These are phyloP conservation scores for Lagenidium sp. DNA, from an alignment of 352 stramenopile genomes.

Conservation along the genomic window DNA sequence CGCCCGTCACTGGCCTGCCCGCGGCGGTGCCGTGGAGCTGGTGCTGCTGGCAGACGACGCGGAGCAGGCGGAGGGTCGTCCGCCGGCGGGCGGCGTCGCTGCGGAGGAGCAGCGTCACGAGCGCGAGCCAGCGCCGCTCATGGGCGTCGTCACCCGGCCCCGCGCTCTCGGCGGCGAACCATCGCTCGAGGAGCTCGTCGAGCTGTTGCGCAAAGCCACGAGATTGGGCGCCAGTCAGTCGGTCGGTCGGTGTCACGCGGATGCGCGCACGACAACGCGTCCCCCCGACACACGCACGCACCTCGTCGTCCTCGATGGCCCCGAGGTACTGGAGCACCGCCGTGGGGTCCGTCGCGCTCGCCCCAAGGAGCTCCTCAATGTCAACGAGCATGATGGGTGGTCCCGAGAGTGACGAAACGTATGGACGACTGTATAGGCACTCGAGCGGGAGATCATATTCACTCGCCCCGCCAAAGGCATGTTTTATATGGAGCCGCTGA, in stretches of 20 bases:
- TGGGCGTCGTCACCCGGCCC: slow-evolving; percentile 15
- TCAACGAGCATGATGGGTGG: too few relatives aligned
- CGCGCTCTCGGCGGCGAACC: slow-evolving; percentile 28
- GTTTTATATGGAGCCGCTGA: slow-evolving; percentile 62
- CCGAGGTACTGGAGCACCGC: slow-evolving; percentile 54
- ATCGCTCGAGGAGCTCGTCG: slow-evolving; percentile 44
- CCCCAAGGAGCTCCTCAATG: slow-evolving; percentile 42
- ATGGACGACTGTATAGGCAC: not conserved
- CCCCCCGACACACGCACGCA: too few relatives aligned
- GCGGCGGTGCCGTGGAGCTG: too few relatives aligned
- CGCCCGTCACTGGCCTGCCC: slow-evolving; percentile 45
- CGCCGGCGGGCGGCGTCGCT: slow-evolving; percentile 39
- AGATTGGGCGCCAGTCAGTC: too few relatives aligned
- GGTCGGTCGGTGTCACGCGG: too few relatives aligned
- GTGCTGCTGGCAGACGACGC: slow-evolving; percentile 50
- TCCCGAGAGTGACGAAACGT: too few relatives aligned
- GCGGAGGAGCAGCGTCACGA: slow-evolving; percentile 53
- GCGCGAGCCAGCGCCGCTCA: slow-evolving; percentile 63
- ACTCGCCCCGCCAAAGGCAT: too few relatives aligned
- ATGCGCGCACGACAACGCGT: too few relatives aligned
- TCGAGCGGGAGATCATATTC: too few relatives aligned
- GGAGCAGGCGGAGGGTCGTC: slow-evolving; percentile 41
- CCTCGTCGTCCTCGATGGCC: slow-evolving; percentile 49
- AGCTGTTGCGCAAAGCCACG: slow-evolving; percentile 26
- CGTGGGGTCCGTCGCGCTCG: slow-evolving; percentile 45